phyloP scores from a whole-genome alignment of 1,284 basidiomycete genomes.

The Filobasidium uniguttulatum region DNA sequence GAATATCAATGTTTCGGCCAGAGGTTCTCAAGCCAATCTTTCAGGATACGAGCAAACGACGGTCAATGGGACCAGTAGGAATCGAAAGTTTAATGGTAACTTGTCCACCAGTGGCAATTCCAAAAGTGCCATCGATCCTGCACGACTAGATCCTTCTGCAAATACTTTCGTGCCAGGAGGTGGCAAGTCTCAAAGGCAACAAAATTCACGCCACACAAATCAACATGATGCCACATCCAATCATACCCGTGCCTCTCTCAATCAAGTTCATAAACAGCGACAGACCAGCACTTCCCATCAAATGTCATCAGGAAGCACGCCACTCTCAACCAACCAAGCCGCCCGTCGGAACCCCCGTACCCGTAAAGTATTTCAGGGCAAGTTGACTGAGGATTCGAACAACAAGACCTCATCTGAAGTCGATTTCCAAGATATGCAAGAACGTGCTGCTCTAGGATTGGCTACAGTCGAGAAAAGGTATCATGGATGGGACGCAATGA shows the following conservation, averaged over 20 bases:
- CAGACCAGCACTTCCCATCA: too few species aligned
- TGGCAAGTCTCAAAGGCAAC: background rate
- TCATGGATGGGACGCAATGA: constrained; percentile 13
- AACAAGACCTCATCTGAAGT: background rate
- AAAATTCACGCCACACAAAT: background rate
- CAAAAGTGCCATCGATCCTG: too few species aligned
- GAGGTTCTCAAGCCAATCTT: background rate
- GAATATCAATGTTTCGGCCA: background rate
- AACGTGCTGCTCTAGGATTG: constrained; percentile 12
- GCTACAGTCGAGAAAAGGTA: constrained; percentile 1
- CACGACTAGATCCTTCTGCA: background rate
- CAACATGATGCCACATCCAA: background rate
- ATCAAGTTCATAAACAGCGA: background rate
- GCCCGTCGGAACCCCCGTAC: constrained; percentile 4
- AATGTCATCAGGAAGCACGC: too few species aligned
- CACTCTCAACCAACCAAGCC: background rate
- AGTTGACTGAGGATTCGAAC: constrained; percentile 3
- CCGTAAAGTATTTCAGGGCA: constrained; percentile 11
- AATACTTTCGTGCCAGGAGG: background rate
- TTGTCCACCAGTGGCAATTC: background rate
- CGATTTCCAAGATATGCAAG: constrained; percentile 10
- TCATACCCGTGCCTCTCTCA: background rate
- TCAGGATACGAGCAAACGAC: background rate
- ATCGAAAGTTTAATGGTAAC: background rate
- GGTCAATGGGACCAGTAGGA: background rate